Evolutionary conservation across 371 early-diverging fungal genomes (phyloP), one percentile per base, ranked within the genome.

Genomic region (Mucor mucedo): DNA sequence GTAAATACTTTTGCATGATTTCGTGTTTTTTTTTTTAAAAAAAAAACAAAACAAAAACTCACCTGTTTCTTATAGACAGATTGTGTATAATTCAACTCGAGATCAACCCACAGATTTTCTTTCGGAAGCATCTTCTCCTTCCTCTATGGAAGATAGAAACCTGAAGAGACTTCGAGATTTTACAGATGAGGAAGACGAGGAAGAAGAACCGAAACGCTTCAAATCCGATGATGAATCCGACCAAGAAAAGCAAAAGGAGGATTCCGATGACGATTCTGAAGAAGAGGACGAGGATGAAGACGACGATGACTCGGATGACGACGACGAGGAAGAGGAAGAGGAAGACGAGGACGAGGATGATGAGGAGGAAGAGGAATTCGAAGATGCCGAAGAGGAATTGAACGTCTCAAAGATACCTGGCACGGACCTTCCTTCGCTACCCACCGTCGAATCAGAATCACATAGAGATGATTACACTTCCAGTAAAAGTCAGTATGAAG

Each of bases 161-260:
- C 40, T 58, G 1, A 71, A 71, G 44, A 53, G 72, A 50, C 56
- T 54, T 39, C 42, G 65, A 49, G 68, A 70, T 5, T 52, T 47
- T 9, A 67, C 58, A 38, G 72, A 68, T 21, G 72, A 71, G 30
- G 64, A 69, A 10, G 72, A 71, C 4, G 64, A 68, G 9, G 63
- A 66, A 21, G 61, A 70, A 0, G 50, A 52, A 13, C 14, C 30
- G 2, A 58, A 73, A 55, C 28, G 68, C 52, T 61, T 63, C 13
- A 62, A 59, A 30, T 56, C 39, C 4, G 59, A 67, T 27, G 62
- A 59, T 0, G 52, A 50, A 8, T 56, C 57, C 0, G 66, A 69
- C 0, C 60, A 62, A 3, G 69, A 62, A 11, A 69, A 0, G 59
- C 55, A 0, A 62, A 68, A 21, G 21, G 60, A 59, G 16, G 55